Percentiles rank a stretch among this genome's conserved stretches.
These are phyloP conservation scores for Podospora didyma DNA, from an alignment of 495 filamentous ascomycete species.

Conservation along the genomic window DNA sequence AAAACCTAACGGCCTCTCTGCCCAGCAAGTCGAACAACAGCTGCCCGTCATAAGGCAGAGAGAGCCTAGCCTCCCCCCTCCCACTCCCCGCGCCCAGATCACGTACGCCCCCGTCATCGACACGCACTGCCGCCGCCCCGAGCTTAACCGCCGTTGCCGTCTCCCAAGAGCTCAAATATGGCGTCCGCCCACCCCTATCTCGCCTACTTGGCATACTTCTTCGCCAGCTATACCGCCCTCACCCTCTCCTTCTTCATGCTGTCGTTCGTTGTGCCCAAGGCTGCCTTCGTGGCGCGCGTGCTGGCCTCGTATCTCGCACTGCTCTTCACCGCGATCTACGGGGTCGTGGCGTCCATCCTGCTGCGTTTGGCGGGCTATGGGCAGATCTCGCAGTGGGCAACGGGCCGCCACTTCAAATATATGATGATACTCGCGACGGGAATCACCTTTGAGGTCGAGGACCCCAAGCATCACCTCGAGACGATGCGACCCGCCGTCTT, in stretches of 20 bases:
- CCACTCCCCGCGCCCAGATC: no score
- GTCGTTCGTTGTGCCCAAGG: constrained; percentile 48
- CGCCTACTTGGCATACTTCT: constrained; percentile 47
- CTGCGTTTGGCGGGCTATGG: constrained; percentile 68
- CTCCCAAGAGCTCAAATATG: constrained; percentile 12
- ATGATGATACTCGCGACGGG: constrained; percentile 72
- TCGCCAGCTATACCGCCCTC: constrained; percentile 54
- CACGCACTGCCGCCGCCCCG: no score
- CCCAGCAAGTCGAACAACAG: neutral
- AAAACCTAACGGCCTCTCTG: neutral
- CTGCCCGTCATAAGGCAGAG: no score
- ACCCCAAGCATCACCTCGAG: constrained; percentile 59
- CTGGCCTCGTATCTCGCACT: constrained; percentile 69
- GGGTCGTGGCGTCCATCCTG: constrained; percentile 67
- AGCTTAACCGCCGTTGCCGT: no score
- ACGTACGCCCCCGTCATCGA: no score
- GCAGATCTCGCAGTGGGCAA: constrained; percentile 81
- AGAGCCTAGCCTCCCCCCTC: no score
- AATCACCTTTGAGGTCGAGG: constrained; percentile 70
- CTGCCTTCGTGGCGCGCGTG: constrained; percentile 67
- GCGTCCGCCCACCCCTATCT: constrained; percentile 20
- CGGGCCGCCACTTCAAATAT: constrained; percentile 76
- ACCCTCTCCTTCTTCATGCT: constrained; percentile 57
- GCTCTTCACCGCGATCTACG: constrained; percentile 65
- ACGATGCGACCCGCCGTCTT: constrained; percentile 80